Base-by-base conservation (phyloP, 495 filamentous ascomycete species). In the Clavariopsis aquatica region DNA sequence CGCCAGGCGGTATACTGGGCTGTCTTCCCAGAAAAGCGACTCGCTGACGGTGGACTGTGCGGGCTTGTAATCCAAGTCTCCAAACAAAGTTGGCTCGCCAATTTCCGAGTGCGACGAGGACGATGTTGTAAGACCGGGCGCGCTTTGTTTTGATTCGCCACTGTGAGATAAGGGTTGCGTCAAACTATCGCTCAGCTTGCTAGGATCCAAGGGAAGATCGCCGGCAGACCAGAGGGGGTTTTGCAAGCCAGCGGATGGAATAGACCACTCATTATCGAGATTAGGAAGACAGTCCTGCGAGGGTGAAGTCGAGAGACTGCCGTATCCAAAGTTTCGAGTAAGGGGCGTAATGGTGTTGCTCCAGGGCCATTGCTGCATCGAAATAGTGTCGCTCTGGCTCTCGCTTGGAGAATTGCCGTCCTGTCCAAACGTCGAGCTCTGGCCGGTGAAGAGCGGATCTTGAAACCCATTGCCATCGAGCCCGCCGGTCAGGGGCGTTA, bases 51-150 rank as follows among this genome's bases (percentile, higher is more conserved):
- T 52, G 10, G 69, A 68, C 15, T 31, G 57, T 22, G 63, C 52
- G 22, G 26, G 51, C 13, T 27, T 55, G 29, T 60, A 51, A 6
- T 72, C 69, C 23, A 66, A 0, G 24, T 72, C 66, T 17, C 41
- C 52, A 38, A 69, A 64, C 2, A 64, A 55, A 7, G 26, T 17
- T 1, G 65, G 24, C 24, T 77, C 75, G 23, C 70, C 75, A 28
- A 73, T 61, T 31, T 77, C 75, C 2, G 75, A 77, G 15, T 73
- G 72, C 10, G 75, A 60, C 12, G 75, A 77, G 0, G 75, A 77
- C 15, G 72, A 60, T 23, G 68, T 61, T 9, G 75, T 75, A 15
- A 77, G 58, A 22, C 71, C 73, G 10, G 75, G 74, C 26, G 54
- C 31, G 57, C 70, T 68, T 10, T 65, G 64, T 27, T 49, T 55